Percentiles rank a stretch among this genome's conserved stretches.
These are phyloP conservation scores for Sphaerulina populicola DNA, from an alignment of 2,329 filamentous ascomycete genomes.

Conservation along the genomic window DNA sequence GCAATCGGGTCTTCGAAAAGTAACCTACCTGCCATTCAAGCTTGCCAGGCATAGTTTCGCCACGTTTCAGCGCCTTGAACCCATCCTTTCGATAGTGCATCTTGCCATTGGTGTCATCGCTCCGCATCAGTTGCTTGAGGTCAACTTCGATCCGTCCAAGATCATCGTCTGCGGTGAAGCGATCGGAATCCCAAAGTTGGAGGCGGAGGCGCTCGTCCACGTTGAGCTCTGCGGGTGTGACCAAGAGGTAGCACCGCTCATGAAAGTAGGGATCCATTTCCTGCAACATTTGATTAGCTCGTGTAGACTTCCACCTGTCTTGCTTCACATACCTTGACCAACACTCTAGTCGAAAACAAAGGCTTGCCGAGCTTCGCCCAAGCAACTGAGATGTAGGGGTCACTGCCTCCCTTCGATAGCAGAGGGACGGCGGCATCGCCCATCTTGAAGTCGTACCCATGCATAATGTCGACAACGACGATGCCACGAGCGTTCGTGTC, in stretches of 20 bases:
- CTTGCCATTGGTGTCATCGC: slow-evolving; percentile 50
- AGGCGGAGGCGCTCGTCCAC: slow-evolving; percentile 56
- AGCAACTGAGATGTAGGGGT: slow-evolving; percentile 62
- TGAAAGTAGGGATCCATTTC: slow-evolving; percentile 64
- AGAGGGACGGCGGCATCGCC: slow-evolving; percentile 57
- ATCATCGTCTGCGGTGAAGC: slow-evolving; percentile 64
- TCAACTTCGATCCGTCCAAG: slow-evolving; percentile 63
- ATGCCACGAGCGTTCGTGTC: slow-evolving; percentile 59
- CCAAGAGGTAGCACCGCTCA: slow-evolving; percentile 60
- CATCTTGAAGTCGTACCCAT: slow-evolving; percentile 62
- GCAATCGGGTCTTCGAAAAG: slow-evolving; percentile 58
- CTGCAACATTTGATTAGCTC: not conserved
- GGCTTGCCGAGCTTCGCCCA: slow-evolving; percentile 73
- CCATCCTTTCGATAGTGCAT: slow-evolving; percentile 58
- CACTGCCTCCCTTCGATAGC: slow-evolving; percentile 51
- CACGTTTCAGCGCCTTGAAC: slow-evolving; percentile 56
- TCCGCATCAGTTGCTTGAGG: slow-evolving; percentile 56
- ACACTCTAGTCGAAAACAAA: slow-evolving; percentile 57
- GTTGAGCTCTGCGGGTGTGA: slow-evolving; percentile 63
- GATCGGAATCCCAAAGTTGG: slow-evolving; percentile 69
- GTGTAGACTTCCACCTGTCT: not conserved
- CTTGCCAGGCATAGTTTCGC: slow-evolving; percentile 60
- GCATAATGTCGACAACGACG: slow-evolving; percentile 57
- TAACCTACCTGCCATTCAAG: slow-evolving; percentile 64
- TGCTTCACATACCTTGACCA: slow-evolving; percentile 36